Percentiles rank a stretch among this genome's conserved stretches.
Evolutionary conservation across 352 stramenopile genomes (phyloP).

Genomic region (Phytophthora cactorum): DNA sequence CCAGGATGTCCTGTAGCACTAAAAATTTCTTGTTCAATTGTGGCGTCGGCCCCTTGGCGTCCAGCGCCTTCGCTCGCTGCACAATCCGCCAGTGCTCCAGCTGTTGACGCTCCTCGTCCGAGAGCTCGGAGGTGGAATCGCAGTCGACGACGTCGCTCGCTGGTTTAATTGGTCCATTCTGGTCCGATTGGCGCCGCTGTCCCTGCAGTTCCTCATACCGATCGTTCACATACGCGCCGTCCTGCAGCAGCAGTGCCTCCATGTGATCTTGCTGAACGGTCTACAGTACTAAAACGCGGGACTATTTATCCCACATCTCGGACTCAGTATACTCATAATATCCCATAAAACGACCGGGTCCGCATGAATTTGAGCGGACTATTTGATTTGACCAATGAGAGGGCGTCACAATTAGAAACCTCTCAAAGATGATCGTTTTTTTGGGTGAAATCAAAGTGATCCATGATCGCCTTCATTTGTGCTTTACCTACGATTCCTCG

Average conservation of each 20-base stretch:
- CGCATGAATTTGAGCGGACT: no score
- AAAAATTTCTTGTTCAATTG: constrained; percentile 49
- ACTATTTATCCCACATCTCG: background rate
- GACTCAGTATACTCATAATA: no score
- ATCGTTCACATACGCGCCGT: constrained; percentile 54
- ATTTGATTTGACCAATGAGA: no score
- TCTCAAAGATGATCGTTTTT: no score
- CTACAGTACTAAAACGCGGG: background rate
- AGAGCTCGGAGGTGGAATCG: constrained; percentile 6
- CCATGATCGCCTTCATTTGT: background rate
- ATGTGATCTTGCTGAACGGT: constrained; percentile 41
- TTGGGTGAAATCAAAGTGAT: no score
- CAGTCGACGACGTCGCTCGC: background rate
- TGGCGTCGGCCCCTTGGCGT: constrained; percentile 30
- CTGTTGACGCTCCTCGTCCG: constrained; percentile 12
- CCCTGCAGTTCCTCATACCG: constrained; percentile 50
- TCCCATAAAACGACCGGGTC: no score
- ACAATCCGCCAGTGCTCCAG: constrained; percentile 24
- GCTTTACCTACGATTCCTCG: background rate
- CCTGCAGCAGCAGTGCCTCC: constrained; percentile 63
- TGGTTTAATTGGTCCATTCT: background rate
- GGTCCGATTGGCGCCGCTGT: constrained; percentile 9
- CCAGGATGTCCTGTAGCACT: constrained; percentile 41
- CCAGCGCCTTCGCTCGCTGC: constrained; percentile 31
- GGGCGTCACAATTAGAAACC: no score